Evolutionary conservation across 768 basidiomycete genomes (phyloP).

Genomic region (Calvatia gigantea): DNA sequence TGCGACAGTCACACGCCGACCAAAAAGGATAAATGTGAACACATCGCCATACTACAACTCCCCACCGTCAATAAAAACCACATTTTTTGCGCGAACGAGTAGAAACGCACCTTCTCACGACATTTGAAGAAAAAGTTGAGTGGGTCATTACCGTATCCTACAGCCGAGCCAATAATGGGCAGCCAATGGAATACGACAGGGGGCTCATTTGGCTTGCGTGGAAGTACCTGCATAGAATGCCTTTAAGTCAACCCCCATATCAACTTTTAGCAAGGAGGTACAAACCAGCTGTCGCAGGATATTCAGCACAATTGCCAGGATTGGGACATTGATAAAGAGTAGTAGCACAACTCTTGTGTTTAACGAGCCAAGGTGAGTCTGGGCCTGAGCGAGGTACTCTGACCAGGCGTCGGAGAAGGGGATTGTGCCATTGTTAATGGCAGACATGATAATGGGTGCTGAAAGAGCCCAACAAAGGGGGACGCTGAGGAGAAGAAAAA

Average conservation of each 20-base stretch:
- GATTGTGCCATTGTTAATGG: constrained; percentile 34
- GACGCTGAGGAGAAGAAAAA: background rate
- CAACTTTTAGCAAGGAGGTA: constrained; percentile 8
- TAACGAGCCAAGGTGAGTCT: constrained; percentile 32
- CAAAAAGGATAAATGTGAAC: constrained; percentile 93
- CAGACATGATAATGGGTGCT: constrained; percentile 33
- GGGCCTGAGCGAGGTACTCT: constrained; percentile 38
- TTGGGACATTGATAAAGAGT: constrained; percentile 63
- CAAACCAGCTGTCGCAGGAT: constrained; percentile 76
- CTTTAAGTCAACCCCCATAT: background rate
- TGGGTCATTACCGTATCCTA: constrained; percentile 89
- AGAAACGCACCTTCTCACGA: constrained; percentile 62
- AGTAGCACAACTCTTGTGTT: constrained; percentile 36
- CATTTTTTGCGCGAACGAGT: background rate
- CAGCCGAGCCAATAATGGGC: constrained; percentile 87
- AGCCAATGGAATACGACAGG: constrained; percentile 93
- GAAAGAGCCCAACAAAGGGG: background rate
- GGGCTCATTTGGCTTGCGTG: constrained; percentile 68
- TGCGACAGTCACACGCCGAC: constrained; percentile 86
- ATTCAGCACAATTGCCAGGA: constrained; percentile 69
- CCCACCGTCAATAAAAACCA: background rate
- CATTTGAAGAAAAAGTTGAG: constrained; percentile 81
- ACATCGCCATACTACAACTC: constrained; percentile 81
- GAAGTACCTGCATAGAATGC: constrained; percentile 48
- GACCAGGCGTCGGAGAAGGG: constrained; percentile 41